A percentile compares a stretch with the other conserved stretches of the same genome.
These are phyloP conservation scores for Pelargonium citronellum DNA, from an alignment of 441 rosid species.

Conservation along the genomic window DNA sequence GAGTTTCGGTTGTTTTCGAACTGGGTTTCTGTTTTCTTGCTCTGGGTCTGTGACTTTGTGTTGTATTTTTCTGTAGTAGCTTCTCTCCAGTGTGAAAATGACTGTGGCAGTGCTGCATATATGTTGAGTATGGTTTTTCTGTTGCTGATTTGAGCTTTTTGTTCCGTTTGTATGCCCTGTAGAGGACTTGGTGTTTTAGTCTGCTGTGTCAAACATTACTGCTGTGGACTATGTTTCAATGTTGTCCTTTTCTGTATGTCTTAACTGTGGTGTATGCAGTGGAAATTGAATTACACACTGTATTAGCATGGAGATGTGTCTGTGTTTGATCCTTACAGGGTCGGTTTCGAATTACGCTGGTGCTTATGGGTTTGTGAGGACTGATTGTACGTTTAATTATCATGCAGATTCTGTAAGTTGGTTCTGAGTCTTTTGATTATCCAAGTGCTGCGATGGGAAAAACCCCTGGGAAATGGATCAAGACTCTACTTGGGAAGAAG, in stretches of 20 bases:
- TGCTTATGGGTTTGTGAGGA: neutral
- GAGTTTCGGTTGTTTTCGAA: too few relatives aligned
- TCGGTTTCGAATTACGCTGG: neutral
- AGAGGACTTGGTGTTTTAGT: neutral
- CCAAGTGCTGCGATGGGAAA: constrained; percentile 47
- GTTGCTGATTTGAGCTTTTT: neutral
- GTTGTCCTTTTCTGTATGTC: constrained; percentile 4
- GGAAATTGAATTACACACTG: neutral
- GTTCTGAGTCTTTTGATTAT: constrained; percentile 13
- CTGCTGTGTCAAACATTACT: neutral
- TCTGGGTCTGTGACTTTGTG: constrained; percentile 7
- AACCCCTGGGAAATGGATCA: constrained; percentile 76
- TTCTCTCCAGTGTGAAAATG: constrained; percentile 7
- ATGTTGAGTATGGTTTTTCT: neutral
- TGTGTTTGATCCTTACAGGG: neutral
- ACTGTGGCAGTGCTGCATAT: neutral
- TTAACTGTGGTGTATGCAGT: neutral
- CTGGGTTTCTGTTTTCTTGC: constrained; percentile 6
- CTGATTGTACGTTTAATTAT: constrained; percentile 7
- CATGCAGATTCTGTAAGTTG: constrained; percentile 22
- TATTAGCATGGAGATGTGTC: neutral
- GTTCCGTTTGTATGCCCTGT: neutral
- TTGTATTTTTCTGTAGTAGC: constrained; percentile 2
- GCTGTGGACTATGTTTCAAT: neutral
- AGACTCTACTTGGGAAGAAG: constrained; percentile 63